A percentile compares a stretch with the other conserved stretches of the same genome.
These are phyloP conservation scores for Sporothrix inflata DNA, from an alignment of 2,329 filamentous ascomycete genomes.

Conservation along the genomic window DNA sequence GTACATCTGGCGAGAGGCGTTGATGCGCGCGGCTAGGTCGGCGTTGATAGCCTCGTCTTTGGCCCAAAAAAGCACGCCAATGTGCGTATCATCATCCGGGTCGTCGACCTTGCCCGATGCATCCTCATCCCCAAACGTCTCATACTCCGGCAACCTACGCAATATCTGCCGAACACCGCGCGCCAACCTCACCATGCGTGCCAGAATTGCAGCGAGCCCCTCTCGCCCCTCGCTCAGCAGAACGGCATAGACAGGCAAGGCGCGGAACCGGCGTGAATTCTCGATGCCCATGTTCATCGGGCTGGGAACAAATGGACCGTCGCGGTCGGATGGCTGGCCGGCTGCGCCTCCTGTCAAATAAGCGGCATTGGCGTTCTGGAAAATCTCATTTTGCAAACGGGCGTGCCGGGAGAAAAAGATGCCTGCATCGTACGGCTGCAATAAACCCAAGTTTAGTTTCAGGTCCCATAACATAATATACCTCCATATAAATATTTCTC, in stretches of 20 bases:
- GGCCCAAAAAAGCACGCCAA: slow-evolving; percentile 76
- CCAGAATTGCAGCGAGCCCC: slow-evolving; percentile 71
- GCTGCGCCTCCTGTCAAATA: slow-evolving; percentile 59
- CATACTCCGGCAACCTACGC: slow-evolving; percentile 62
- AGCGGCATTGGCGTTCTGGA: slow-evolving; percentile 82
- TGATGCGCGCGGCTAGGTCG: slow-evolving; percentile 71
- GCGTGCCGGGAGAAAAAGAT: slow-evolving; percentile 79
- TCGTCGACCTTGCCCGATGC: slow-evolving; percentile 32
- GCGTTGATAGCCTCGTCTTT: slow-evolving; percentile 66
- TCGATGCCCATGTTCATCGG: slow-evolving; percentile 87
- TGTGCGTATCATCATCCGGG: slow-evolving; percentile 59
- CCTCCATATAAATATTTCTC: background rate
- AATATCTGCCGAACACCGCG: slow-evolving; percentile 69
- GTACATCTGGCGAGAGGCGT: slow-evolving; percentile 73
- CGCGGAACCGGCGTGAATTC: slow-evolving; percentile 88
- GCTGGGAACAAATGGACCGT: slow-evolving; percentile 62
- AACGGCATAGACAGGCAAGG: slow-evolving; percentile 84
- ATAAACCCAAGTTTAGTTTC: background rate
- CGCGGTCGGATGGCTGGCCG: background rate
- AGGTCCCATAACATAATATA: background rate
- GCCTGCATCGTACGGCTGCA: slow-evolving; percentile 85
- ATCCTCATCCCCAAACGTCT: slow-evolving; percentile 59
- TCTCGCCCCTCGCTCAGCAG: slow-evolving; percentile 72
- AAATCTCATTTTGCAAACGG: slow-evolving; percentile 63
- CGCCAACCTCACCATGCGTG: slow-evolving; percentile 72